Percentiles rank a stretch among this genome's conserved stretches.
phyloP scores from a whole-genome alignment of 2,329 filamentous ascomycete genomes.

The Trichoderma hamatum region DNA sequence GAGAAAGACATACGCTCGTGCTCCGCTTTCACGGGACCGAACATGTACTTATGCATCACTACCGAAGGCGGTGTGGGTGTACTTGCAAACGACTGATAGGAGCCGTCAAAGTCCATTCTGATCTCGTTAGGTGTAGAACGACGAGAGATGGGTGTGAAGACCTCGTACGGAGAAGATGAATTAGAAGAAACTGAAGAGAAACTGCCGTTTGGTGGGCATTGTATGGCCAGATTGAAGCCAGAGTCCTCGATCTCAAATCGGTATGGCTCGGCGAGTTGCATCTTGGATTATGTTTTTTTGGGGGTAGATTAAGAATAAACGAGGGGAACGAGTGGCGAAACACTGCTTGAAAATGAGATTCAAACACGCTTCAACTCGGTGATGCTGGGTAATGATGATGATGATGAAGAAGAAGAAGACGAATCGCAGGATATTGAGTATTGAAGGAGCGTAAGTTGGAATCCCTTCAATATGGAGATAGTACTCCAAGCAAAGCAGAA shows the following conservation, averaged over 20 bases:
- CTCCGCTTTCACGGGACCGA: constrained; percentile 41
- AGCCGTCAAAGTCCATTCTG: constrained; percentile 44
- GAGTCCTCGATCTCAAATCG: constrained; percentile 45
- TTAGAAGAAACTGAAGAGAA: constrained; percentile 46
- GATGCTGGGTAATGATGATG: not conserved
- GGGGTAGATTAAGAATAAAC: not conserved
- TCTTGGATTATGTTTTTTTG: constrained; percentile 31
- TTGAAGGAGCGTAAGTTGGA: constrained; percentile 28
- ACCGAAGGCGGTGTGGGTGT: constrained; percentile 43
- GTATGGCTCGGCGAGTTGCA: constrained; percentile 44
- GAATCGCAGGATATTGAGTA: not conserved
- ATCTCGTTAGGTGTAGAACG: constrained; percentile 48
- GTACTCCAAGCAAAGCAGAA: constrained; percentile 27
- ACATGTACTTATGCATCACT: constrained; percentile 42
- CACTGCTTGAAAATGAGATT: not conserved
- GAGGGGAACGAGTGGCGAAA: not conserved
- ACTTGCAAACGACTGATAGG: constrained; percentile 35
- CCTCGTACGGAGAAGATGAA: constrained; percentile 46
- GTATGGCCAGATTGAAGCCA: constrained; percentile 43
- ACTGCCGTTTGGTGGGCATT: constrained; percentile 42
- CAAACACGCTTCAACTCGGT: not conserved
- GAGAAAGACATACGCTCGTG: constrained; percentile 40
- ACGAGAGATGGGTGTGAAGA: constrained; percentile 50
- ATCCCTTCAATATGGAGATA: constrained; percentile 24
- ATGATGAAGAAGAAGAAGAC: not conserved